These are phyloP conservation scores for Xylaria multiplex DNA, from an alignment of 2,329 filamentous ascomycete genomes.

Conservation along the genomic window DNA sequence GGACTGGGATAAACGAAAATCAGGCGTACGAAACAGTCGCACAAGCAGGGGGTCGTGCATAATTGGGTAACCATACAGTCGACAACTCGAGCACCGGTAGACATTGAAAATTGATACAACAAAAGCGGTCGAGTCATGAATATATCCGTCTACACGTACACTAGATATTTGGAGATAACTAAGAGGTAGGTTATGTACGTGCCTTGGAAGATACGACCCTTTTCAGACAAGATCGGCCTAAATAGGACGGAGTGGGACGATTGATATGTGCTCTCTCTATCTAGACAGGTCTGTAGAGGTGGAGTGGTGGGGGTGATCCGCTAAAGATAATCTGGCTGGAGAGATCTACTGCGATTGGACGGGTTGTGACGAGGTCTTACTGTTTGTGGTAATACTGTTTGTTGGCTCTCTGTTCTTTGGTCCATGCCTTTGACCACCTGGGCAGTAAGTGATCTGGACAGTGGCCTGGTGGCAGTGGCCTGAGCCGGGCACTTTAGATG, in stretches of 20 bases:
- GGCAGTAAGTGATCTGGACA: too few relatives aligned
- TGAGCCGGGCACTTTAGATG: background rate
- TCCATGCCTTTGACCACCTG: too few relatives aligned
- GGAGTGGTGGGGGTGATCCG: constrained; percentile 14
- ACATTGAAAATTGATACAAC: background rate
- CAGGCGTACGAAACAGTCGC: constrained; percentile 12
- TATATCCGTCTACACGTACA: background rate
- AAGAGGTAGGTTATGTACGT: too few relatives aligned
- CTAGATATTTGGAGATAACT: background rate
- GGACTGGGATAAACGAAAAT: background rate
- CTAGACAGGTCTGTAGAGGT: background rate
- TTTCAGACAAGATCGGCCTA: background rate
- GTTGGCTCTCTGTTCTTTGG: too few relatives aligned
- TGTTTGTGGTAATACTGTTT: constrained; percentile 10
- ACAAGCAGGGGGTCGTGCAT: constrained; percentile 18
- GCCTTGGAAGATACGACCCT: background rate
- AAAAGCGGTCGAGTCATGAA: too few relatives aligned
- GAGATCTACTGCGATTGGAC: constrained; percentile 6
- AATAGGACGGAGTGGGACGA: background rate
- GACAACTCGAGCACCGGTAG: background rate
- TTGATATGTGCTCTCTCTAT: background rate
- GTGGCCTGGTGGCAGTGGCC: too few relatives aligned
- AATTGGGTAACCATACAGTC: background rate
- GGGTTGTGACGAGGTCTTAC: constrained; percentile 12
- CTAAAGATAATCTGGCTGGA: constrained; percentile 15